A percentile compares a stretch with the other conserved stretches of the same genome.
Conservation (phyloP, 78 protist species). For the Dictyostelium intermedium region DNA sequence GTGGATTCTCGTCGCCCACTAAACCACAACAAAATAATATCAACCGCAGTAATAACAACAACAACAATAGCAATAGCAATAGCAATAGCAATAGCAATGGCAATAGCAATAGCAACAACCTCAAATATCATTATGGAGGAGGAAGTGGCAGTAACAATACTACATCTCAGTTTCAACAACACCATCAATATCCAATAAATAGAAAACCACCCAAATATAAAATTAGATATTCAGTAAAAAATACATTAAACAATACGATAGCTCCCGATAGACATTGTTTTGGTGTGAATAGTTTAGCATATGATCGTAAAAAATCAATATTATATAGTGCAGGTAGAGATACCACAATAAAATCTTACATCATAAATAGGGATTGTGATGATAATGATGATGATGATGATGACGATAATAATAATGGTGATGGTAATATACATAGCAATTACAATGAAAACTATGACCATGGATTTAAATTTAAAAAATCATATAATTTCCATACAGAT, state of each 20-base stretch:
- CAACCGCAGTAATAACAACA: slow-evolving; percentile 6
- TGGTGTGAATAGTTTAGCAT: slow-evolving; percentile 46
- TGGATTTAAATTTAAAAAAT: neutral
- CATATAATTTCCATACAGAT: slow-evolving; percentile 55
- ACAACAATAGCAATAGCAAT: neutral
- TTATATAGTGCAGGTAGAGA: slow-evolving; percentile 62
- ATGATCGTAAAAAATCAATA: neutral
- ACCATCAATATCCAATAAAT: neutral
- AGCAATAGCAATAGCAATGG: no score
- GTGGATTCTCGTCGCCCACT: neutral
- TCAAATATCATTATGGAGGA: neutral
- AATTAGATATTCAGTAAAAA: slow-evolving; percentile 36
- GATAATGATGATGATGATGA: neutral
- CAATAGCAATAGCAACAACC: neutral
- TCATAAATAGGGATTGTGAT: neutral
- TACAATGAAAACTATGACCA: neutral
- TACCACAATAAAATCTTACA: slow-evolving; percentile 42
- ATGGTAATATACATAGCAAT: neutral
- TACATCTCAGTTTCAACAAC: neutral
- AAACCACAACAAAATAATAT: neutral
- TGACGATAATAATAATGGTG: neutral
- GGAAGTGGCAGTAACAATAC: neutral
- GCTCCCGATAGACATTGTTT: slow-evolving; percentile 52
- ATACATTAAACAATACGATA: neutral
- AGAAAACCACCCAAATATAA: slow-evolving; percentile 19